Percentiles rank a stretch among this genome's conserved stretches.
Evolutionary conservation across 345 rosid genomes (phyloP).

Genomic region (Arabidopsis suecica): DNA sequence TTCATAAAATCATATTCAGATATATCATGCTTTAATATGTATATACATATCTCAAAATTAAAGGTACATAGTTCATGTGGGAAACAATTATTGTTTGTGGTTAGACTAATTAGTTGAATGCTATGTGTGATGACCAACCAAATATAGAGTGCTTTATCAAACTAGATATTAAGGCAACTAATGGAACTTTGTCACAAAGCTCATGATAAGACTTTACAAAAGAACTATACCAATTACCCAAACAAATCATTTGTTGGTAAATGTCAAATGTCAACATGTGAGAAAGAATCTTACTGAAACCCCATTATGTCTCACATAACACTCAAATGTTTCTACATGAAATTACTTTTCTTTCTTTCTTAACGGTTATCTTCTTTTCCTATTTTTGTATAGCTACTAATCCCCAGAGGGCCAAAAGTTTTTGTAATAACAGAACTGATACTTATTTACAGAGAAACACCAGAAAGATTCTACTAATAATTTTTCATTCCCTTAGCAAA

Average conservation of each 20-base stretch:
- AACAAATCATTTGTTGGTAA: conserved; percentile 43
- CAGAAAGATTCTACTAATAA: conserved; percentile 18
- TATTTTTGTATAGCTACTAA: conserved; percentile 13
- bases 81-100: neutral
- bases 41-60: neutral
- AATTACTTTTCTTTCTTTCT: neutral
- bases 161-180: neutral
- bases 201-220: conserved; percentile 42
- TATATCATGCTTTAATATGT: neutral
- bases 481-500: conserved; percentile 26
- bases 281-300: conserved; percentile 25
- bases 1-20: neutral
- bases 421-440: conserved; percentile 9
- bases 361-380: conserved; percentile 2
- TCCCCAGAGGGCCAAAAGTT: conserved; percentile 1
- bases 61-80: neutral
- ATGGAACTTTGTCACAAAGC: conserved; percentile 27
- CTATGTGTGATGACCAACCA: neutral
- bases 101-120: neutral
- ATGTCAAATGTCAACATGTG: conserved; percentile 41
- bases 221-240: conserved; percentile 39
- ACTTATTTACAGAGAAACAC: conserved; percentile 10
- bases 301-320: conserved; percentile 40
- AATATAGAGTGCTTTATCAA: conserved; percentile 14
- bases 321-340: conserved; percentile 32